Evolutionary conservation across 1,284 basidiomycete genomes (phyloP).

Genomic region (Heterobasidion annosum): DNA sequence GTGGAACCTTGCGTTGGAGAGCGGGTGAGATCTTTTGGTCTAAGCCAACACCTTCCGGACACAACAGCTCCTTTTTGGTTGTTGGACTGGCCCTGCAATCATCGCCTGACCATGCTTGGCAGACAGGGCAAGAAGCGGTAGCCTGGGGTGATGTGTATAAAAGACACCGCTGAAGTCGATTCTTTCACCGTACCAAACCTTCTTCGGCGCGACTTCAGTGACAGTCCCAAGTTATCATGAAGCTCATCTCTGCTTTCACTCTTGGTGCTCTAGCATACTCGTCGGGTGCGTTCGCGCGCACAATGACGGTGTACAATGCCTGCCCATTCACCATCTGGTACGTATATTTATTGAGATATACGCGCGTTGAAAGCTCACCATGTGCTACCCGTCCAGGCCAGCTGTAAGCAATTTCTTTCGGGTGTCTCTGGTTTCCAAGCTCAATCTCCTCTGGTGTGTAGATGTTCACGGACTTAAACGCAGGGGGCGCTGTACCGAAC

Average conservation of each 20-base stretch:
- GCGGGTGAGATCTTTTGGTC: too few relatives aligned
- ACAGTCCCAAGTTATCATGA: conserved; percentile 7
- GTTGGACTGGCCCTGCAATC: too few relatives aligned
- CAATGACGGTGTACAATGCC: conserved; percentile 25
- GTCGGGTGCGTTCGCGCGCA: conserved; percentile 19
- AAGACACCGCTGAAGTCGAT: not conserved
- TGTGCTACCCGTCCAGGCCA: not conserved
- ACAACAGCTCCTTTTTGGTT: too few relatives aligned
- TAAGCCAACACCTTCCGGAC: too few relatives aligned
- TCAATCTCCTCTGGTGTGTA: not conserved
- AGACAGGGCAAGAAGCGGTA: too few relatives aligned
- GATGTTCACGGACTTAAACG: conserved; percentile 24
- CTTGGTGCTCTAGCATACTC: conserved; percentile 14
- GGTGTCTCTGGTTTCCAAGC: not conserved
- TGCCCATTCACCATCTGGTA: conserved; percentile 29
- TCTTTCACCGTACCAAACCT: not conserved
- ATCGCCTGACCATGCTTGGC: too few relatives aligned
- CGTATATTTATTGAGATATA: conserved; percentile 9
- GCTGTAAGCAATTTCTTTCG: not conserved
- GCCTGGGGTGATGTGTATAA: too few relatives aligned
- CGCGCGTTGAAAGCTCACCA: not conserved
- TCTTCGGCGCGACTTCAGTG: too few relatives aligned
- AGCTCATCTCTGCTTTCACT: conserved; percentile 7
- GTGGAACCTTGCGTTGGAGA: too few relatives aligned
- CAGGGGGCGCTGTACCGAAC: conserved; percentile 17